Percentiles rank a stretch among this genome's conserved stretches.
These are phyloP conservation scores for Capsella bursapastoris DNA, from an alignment of 345 rosid species.

Conservation along the genomic window DNA sequence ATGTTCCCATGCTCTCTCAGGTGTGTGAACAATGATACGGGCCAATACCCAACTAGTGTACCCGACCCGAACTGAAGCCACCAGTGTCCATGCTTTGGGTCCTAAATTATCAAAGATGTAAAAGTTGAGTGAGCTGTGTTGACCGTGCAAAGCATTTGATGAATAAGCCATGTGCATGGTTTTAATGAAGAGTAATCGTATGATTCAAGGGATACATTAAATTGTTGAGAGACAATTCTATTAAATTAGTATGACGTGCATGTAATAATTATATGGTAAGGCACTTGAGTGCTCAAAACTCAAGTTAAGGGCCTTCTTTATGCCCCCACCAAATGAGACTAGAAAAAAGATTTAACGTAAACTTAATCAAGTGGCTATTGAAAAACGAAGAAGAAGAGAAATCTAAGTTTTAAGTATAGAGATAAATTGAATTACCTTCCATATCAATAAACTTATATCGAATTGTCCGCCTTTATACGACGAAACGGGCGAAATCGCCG, in stretches of 20 bases:
- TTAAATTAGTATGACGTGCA: conserved; percentile 24
- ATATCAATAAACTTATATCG: conserved; percentile 85
- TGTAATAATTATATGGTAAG: background rate
- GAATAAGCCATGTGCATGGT: conserved; percentile 39
- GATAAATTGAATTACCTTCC: conserved; percentile 72
- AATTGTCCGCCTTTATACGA: conserved; percentile 89
- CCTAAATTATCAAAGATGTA: conserved; percentile 49
- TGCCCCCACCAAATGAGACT: conserved; percentile 10
- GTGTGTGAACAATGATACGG: conserved; percentile 82
- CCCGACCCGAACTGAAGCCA: conserved; percentile 99
- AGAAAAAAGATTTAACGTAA: background rate
- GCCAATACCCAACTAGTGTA: conserved; percentile 95
- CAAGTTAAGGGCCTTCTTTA: conserved; percentile 12
- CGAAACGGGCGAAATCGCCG: conserved; percentile 94
- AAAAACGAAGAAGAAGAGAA: background rate
- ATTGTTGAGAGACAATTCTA: conserved; percentile 24
- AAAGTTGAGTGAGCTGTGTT: conserved; percentile 24
- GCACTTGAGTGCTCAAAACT: conserved; percentile 26
- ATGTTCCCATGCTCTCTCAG: conserved; percentile 83
- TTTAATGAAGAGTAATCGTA: conserved; percentile 11
- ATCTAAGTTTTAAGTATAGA: background rate
- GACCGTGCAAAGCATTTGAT: conserved; percentile 19
- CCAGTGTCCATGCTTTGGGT: conserved; percentile 99
- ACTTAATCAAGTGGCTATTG: background rate
- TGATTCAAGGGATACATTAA: conserved; percentile 10